Evolutionary conservation across 2,329 filamentous ascomycete species (phyloP).

Genomic region (Bipolaris zeicola): DNA sequence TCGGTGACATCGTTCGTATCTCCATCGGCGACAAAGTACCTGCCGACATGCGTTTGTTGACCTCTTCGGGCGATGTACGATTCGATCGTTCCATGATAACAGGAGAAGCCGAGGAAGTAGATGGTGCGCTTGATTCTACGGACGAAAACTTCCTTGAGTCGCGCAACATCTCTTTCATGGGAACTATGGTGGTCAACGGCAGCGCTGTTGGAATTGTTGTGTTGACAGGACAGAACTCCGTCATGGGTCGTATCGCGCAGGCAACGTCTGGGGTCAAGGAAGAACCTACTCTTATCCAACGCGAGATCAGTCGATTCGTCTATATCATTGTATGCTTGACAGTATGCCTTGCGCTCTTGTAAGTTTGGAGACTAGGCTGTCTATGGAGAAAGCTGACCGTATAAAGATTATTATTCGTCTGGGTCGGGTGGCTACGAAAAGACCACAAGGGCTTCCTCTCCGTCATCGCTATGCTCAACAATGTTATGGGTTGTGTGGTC

Average conservation of each 20-base stretch:
- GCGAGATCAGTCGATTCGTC: constrained; percentile 1
- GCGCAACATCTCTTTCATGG: constrained; percentile 1
- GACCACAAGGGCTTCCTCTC: constrained; percentile 1
- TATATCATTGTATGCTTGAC: not conserved
- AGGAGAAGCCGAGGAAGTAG: not conserved
- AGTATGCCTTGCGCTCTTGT: not conserved
- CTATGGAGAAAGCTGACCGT: not conserved
- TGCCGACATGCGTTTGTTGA: not conserved
- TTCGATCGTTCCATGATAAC: constrained; percentile 2
- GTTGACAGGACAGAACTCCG: constrained; percentile 1
- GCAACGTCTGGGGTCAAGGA: not conserved
- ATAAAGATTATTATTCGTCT: not conserved
- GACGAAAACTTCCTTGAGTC: not conserved
- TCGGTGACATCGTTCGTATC: not conserved
- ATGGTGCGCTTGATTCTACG: not conserved
- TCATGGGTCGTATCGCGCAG: constrained; percentile 1
- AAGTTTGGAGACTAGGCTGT: not conserved
- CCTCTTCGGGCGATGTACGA: constrained; percentile 1
- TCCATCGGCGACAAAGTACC: not conserved
- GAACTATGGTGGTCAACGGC: constrained; percentile 1
- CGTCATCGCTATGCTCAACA: not conserved
- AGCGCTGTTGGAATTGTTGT: constrained; percentile 1
- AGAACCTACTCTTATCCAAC: constrained; percentile 1
- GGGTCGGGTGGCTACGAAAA: not conserved
- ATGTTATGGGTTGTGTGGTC: not conserved